Evolutionary conservation across 2,329 filamentous ascomycete genomes (phyloP).

Genomic region (Coniochaeta sp.): DNA sequence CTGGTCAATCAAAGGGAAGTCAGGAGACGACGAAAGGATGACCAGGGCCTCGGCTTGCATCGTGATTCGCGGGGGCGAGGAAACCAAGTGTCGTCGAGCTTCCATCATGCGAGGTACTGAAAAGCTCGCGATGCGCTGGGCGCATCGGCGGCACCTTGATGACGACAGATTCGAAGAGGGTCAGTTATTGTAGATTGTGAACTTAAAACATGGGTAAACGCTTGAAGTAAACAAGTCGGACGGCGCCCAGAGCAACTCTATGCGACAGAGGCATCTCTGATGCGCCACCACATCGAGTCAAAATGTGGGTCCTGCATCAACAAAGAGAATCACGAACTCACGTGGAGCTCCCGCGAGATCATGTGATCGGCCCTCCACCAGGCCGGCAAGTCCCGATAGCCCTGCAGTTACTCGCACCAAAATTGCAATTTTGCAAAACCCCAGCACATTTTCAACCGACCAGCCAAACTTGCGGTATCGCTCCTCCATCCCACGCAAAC

Average conservation of each 20-base stretch:
- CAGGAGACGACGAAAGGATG: conserved; percentile 42
- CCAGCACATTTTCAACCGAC: conserved; percentile 2
- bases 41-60: neutral
- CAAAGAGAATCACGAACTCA: neutral
- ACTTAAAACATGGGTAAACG: neutral
- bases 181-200: neutral
- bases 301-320: neutral
- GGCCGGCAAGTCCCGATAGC: neutral
- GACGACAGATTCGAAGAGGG: conserved; percentile 6
- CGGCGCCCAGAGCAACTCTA: neutral
- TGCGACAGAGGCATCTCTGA: neutral
- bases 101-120: conserved; percentile 23
- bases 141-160: conserved; percentile 6
- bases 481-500: conserved; percentile 16
- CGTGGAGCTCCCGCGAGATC: neutral
- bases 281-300: neutral
- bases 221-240: neutral
- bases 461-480: conserved; percentile 1
- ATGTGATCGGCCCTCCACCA: neutral
- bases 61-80: conserved; percentile 16
- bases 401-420: neutral
- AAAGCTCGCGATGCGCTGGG: conserved; percentile 23
- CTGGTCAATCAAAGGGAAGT: conserved; percentile 44
- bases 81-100: conserved; percentile 19
- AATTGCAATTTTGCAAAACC: conserved; percentile 17